Evolutionary conservation across 257 asterid species (phyloP).

Genomic region (Eucommia ulmoides): DNA sequence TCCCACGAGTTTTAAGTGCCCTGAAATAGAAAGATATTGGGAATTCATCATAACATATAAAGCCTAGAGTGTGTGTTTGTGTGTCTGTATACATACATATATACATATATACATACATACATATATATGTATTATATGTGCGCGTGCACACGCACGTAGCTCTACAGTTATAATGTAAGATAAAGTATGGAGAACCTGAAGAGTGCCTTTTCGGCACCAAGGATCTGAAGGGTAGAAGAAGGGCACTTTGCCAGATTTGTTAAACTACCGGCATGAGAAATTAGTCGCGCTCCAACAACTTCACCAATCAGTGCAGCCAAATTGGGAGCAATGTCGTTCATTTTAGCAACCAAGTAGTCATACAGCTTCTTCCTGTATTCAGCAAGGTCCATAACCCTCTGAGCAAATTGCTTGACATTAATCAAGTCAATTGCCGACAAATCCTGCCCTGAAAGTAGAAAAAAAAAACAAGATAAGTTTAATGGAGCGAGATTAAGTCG

Average conservation of each 20-base stretch:
- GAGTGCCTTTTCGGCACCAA: constrained; percentile 97
- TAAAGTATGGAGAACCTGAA: constrained; percentile 41
- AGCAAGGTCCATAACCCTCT: constrained; percentile 87
- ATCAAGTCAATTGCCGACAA: constrained; percentile 79
- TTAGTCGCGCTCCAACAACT: constrained; percentile 93
- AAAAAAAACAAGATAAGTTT: background rate
- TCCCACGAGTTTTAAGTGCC: constrained; percentile 87
- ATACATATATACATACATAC: no score
- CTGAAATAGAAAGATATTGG: no score
- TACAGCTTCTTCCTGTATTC: constrained; percentile 84
- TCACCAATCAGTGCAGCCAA: constrained; percentile 95
- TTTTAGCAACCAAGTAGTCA: constrained; percentile 78
- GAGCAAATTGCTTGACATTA: constrained; percentile 87
- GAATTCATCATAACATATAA: no score
- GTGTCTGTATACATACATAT: no score
- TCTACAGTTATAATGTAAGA: no score
- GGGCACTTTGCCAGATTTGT: constrained; percentile 95
- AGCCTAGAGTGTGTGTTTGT: no score
- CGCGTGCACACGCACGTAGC: no score
- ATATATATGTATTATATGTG: no score
- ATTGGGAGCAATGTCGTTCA: constrained; percentile 94
- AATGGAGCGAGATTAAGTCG: background rate
- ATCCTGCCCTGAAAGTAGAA: constrained; percentile 62
- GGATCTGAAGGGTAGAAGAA: constrained; percentile 95
- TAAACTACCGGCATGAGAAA: constrained; percentile 98